Evolutionary conservation across 2,329 filamentous ascomycete species (phyloP), one percentile per base, ranked within the genome.

Genomic region (Camillea tinctor): DNA sequence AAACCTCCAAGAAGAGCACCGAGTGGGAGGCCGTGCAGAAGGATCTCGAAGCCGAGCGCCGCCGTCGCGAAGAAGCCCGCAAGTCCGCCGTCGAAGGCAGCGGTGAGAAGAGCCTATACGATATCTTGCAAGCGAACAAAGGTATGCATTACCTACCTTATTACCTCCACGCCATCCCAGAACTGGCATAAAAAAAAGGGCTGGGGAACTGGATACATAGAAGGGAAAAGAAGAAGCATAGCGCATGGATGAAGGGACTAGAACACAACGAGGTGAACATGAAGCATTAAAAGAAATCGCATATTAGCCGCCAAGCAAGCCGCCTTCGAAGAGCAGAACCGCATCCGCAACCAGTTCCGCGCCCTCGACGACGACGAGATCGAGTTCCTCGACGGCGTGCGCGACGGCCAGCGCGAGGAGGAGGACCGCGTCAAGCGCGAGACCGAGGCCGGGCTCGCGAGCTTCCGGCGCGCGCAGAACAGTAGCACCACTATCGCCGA

Each of bases 101-200:
- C 19, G 79, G 77, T 36, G 84, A 88, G 66, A 87, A 83, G 75
- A 88, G 82, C 55, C 79, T 95, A 24, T 95, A 83, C 72, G 91
- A 93, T 50, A 82, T 90, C 1, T 75, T 95, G 55, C 88, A 94
- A 76, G 91, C 88, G 50, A 95, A 95, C 75, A 94, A 93, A 85
- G 69, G 69, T 70, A 57, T 19, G 40, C 44, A 55, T 22, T 2
- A 54, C 44, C 56, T 30, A 51, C 11, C 15, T 56, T 19, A 26
- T 8, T n/a, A n/a, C n/a, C n/a, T n/a, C n/a, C n/a, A n/a, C n/a
- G n/a, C n/a, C n/a, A n/a, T n/a, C n/a, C n/a, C n/a, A n/a, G n/a
- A 22, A 64, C 59, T 11, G 19, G 19, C 3, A 48, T 11, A n/a
- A n/a, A 13, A 20, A 15, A 6, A 30, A 30, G 13, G 13, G 26